Evolutionary conservation across 148 eudicot species (phyloP), one percentile per base, ranked within the genome.

Genomic region (Rhododendron henanense): DNA sequence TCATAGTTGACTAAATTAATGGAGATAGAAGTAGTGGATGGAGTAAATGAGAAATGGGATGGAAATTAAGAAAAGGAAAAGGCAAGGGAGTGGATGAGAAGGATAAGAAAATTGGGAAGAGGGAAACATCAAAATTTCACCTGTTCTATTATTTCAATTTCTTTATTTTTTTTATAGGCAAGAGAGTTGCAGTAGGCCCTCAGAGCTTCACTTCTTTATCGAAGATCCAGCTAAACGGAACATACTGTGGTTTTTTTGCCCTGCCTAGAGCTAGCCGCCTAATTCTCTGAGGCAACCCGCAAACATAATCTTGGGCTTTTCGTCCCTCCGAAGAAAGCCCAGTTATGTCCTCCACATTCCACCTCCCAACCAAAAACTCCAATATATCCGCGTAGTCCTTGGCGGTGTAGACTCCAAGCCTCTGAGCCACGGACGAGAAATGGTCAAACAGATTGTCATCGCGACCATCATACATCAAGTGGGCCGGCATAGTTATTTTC

Each of bases 401-500:
- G 1, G 88, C 88, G 2, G 88, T 87, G 63, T 87, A 87, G 23
- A 87, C 88, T 5, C 79, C 85, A 10, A 87, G 85, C 53, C 78
- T 71, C 78, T 87, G 88, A 33, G 88, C 88, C 6, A 87, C 85
- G 8, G 88, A 23, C 0, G 88, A 87, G 51, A 87, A 87, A 53
- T 87, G 82, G 3, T 83, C 85, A 25, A 87, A 87, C 0, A 87
- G 85, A 65, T 87, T 87, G 83, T 87, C 85, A 23, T 87, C 88
- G 1, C 69, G 47, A 35, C 88, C 88, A 33, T 87, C 85, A 3
- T 87, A 87, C 88, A 87, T 87, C 77, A 87, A 53, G 83, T 87
- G 88, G 35, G 85, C 88, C 0, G 88, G 88, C 88, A 87, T 87
- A 2, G 88, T 14, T 85, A 87, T 83, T 19, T 83, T 83, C 78